phyloP scores from a whole-genome alignment of 805 yeast genomes.

The Ogataea pilisensis region DNA sequence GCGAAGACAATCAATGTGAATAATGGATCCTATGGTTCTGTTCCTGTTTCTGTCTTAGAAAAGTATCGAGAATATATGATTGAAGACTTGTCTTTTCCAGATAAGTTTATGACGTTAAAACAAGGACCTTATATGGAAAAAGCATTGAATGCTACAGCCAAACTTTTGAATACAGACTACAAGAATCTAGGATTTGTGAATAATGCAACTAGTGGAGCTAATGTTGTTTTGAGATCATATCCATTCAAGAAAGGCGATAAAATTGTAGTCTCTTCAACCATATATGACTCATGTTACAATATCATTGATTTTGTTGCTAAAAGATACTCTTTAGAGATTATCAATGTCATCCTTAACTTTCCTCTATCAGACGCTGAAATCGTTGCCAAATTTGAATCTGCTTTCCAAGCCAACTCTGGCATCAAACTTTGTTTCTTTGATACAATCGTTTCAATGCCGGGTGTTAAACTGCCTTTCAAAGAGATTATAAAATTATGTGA shows the following conservation, averaged over 20 bases:
- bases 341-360: constrained; percentile 37
- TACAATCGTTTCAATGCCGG: constrained; percentile 62
- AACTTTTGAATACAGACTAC: constrained; percentile 44
- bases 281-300: constrained; percentile 53
- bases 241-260: constrained; percentile 50
- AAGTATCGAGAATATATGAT: constrained; percentile 29
- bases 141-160: constrained; percentile 36
- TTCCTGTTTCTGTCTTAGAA: constrained; percentile 46
- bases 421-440: constrained; percentile 49
- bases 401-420: constrained; percentile 22
- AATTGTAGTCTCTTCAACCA: constrained; percentile 44
- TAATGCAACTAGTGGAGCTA: constrained; percentile 61
- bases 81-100: constrained; percentile 41
- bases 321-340: constrained; percentile 32
- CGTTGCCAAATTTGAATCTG: constrained; percentile 29
- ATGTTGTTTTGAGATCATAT: constrained; percentile 50
- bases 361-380: constrained; percentile 43
- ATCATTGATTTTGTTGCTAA: constrained; percentile 40
- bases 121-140: constrained; percentile 28
- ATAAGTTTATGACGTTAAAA: constrained; percentile 34
- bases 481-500: constrained; percentile 42
- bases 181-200: constrained; percentile 47
- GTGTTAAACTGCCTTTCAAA: constrained; percentile 53
- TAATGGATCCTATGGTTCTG: constrained; percentile 62
- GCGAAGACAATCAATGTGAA: constrained; percentile 44